These are phyloP conservation scores for Orbilia oligospora DNA, from an alignment of 2,329 filamentous ascomycete species.

Conservation along the genomic window DNA sequence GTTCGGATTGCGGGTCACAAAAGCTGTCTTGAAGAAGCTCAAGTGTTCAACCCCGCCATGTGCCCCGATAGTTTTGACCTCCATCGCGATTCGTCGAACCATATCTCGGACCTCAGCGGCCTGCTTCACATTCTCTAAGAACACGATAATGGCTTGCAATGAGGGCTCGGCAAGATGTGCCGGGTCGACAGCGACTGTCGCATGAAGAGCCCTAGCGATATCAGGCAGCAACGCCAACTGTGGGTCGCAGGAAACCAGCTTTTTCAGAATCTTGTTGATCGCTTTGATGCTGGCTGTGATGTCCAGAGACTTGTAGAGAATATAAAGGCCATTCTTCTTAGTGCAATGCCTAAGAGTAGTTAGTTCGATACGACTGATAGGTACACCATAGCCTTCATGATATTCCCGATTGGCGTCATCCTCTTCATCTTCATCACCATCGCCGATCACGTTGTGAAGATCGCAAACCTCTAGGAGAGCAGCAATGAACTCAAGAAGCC, in stretches of 20 bases:
- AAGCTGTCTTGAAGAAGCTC: conserved; percentile 68
- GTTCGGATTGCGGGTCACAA: conserved; percentile 55
- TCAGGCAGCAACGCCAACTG: conserved; percentile 31
- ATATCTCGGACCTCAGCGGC: conserved; percentile 64
- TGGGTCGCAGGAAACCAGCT: conserved; percentile 48
- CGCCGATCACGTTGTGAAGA: conserved; percentile 37
- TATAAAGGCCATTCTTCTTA: conserved; percentile 59
- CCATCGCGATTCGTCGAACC: conserved; percentile 66
- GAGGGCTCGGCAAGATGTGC: conserved; percentile 68
- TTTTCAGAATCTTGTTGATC: conserved; percentile 55
- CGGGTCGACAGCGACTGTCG: conserved; percentile 64
- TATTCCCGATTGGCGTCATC: conserved; percentile 42
- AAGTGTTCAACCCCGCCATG: conserved; percentile 70
- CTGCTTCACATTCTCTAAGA: conserved; percentile 67
- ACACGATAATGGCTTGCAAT: conserved; percentile 67
- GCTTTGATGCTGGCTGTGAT: conserved; percentile 45
- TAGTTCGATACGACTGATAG: conserved; percentile 39
- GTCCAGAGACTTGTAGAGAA: conserved; percentile 57
- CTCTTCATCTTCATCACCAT: conserved; percentile 52
- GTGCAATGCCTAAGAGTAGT: conserved; percentile 25
- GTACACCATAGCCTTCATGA: conserved; percentile 37
- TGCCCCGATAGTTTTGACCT: conserved; percentile 70
- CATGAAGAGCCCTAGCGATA: conserved; percentile 50
- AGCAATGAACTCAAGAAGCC: conserved; percentile 64
- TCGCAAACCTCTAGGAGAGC: conserved; percentile 54